Conservation (phyloP, 2,329 filamentous ascomycete genomes). For the Paraphoma sp. region DNA sequence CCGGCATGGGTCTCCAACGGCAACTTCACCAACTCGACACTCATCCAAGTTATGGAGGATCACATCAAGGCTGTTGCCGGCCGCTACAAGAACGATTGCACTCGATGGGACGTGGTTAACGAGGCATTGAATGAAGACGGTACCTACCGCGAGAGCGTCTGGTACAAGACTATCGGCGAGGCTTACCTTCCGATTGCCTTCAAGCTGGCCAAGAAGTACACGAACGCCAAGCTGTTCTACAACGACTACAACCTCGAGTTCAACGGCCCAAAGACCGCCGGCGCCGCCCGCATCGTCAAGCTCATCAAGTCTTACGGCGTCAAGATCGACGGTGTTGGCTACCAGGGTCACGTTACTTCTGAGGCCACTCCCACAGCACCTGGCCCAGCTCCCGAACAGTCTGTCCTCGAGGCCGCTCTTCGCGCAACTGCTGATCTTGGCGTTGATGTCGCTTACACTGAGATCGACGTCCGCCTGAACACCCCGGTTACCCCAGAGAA, state of each 20-base stretch:
- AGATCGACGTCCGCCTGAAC: constrained; percentile 64
- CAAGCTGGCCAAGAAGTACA: constrained; percentile 48
- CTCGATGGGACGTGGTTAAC: constrained; percentile 51
- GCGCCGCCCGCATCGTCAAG: constrained; percentile 46
- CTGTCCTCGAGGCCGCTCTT: constrained; percentile 57
- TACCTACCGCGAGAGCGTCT: constrained; percentile 52
- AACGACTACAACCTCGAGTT: constrained; percentile 71
- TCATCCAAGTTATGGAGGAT: constrained; percentile 50
- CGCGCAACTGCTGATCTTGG: constrained; percentile 59
- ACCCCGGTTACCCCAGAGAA: constrained; percentile 55
- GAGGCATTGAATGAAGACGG: constrained; percentile 56
- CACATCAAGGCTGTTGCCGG: constrained; percentile 50
- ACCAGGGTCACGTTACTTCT: constrained; percentile 64
- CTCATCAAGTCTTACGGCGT: constrained; percentile 50
- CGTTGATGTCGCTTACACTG: constrained; percentile 67
- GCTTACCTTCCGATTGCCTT: constrained; percentile 57
- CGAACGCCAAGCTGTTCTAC: constrained; percentile 58
- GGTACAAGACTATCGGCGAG: constrained; percentile 52
- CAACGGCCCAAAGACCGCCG: constrained; percentile 52
- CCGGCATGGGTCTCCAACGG: constrained; percentile 49
- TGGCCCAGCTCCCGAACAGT: constrained; percentile 52
- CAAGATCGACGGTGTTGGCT: constrained; percentile 68
- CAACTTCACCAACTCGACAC: constrained; percentile 48
- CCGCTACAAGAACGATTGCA: constrained; percentile 49
- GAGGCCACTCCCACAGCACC: constrained; percentile 59